These are phyloP conservation scores for Candida xiaguanensis DNA, from an alignment of 805 yeast genomes.

Conservation along the genomic window DNA sequence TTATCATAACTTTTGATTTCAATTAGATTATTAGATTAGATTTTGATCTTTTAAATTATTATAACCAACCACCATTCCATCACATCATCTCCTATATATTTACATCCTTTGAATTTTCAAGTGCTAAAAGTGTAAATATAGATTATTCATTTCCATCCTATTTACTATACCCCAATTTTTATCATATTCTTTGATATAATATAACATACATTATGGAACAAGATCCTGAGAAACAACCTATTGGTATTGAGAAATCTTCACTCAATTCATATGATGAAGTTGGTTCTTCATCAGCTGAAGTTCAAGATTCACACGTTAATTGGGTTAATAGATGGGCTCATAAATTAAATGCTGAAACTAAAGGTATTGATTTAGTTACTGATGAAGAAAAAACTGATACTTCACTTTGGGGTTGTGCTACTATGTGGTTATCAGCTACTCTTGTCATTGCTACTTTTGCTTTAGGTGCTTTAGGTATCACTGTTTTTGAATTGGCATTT, in stretches of 20 bases:
- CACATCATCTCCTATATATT: conserved; percentile 11
- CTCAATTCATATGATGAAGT: conserved; percentile 5
- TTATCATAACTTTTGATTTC: too few species aligned
- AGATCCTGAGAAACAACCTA: conserved; percentile 9
- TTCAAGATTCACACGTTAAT: conserved; percentile 6
- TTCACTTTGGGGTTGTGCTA: conserved; percentile 64
- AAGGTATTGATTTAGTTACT: conserved; percentile 79
- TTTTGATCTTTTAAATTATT: too few species aligned
- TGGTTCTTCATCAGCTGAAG: conserved; percentile 6
- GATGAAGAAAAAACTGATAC: conserved; percentile 74
- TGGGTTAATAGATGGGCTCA: conserved; percentile 30
- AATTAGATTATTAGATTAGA: too few species aligned
- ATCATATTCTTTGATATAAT: too few species aligned
- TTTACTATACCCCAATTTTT: too few species aligned
- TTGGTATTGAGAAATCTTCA: conserved; percentile 8
- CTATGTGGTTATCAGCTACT: conserved; percentile 92
- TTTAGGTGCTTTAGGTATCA: conserved; percentile 61
- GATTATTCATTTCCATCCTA: conserved; percentile 8
- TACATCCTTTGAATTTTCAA: too few species aligned
- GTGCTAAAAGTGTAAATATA: too few species aligned
- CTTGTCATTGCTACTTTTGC: conserved; percentile 81
- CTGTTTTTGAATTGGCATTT: conserved; percentile 65
- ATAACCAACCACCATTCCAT: not conserved
- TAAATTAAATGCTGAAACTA: conserved; percentile 41
- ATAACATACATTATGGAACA: conserved; percentile 6